Percentiles rank a stretch among this genome's conserved stretches.
These are phyloP conservation scores for Aspergillus caelatus DNA, from an alignment of 2,329 filamentous ascomycete species.

Conservation along the genomic window DNA sequence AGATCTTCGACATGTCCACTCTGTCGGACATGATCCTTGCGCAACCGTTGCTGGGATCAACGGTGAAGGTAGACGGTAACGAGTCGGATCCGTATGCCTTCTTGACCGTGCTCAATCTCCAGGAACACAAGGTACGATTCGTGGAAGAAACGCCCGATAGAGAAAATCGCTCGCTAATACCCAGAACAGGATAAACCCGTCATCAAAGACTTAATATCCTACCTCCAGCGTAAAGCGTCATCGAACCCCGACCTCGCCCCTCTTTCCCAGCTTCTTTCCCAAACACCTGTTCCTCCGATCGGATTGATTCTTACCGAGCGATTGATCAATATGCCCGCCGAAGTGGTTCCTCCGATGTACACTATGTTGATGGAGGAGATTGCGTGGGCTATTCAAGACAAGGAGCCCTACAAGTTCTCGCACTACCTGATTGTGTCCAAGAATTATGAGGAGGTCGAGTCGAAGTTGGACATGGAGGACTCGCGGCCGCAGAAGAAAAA, in stretches of 20 bases:
- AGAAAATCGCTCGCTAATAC: background rate
- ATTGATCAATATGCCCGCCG: constrained; percentile 93
- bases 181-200: constrained; percentile 64
- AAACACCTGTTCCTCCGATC: constrained; percentile 61
- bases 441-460: constrained; percentile 87
- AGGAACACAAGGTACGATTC: constrained; percentile 64
- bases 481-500: constrained; percentile 68
- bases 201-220: constrained; percentile 70
- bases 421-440: constrained; percentile 92
- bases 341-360: constrained; percentile 92
- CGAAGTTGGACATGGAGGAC: constrained; percentile 71
- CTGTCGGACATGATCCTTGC: constrained; percentile 84
- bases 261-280: constrained; percentile 61
- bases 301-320: constrained; percentile 90
- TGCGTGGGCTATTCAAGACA: constrained; percentile 81
- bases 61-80: constrained; percentile 95
- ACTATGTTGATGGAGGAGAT: constrained; percentile 92
- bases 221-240: constrained; percentile 63
- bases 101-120: constrained; percentile 81
- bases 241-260: constrained; percentile 59
- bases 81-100: constrained; percentile 92
- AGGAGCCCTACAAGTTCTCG: constrained; percentile 88
- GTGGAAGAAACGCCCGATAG: background rate
- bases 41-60: constrained; percentile 86
- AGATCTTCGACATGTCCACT: constrained; percentile 83